Base-by-base conservation (phyloP, 257 asterid genomes). In the Solanum etuberosum region DNA sequence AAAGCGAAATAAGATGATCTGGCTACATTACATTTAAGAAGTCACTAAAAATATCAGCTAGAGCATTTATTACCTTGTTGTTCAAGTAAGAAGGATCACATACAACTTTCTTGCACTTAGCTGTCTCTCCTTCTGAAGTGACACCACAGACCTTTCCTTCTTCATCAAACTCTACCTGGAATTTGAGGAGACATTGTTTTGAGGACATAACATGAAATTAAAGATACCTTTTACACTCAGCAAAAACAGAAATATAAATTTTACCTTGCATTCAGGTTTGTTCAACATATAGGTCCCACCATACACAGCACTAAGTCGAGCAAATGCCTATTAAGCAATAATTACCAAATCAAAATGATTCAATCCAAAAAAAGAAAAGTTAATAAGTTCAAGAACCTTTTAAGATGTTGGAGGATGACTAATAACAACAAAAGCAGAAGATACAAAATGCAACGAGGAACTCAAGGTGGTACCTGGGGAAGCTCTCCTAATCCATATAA, bases 251-350 rank as follows among this genome's bases (percentile, higher is more conserved):
- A 61, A 37, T 78, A 21, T 57, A 35, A 73, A 86, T 83, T 85
- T 48, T 76, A 95, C 99, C 98, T 94, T 94, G 94, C 98, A 96
- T 74, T 95, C 98, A 40, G 98, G 98, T 89, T 96, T 96, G 88
- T 86, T 92, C 95, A 96, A 89, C 99, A 96, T 96, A 91, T 96
- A 96, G 82, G 99, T 96, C 91, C 99, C 99, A 89, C 99, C 99
- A 90, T 95, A 96, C 85, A 96, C 99, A 87, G 98, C 98, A 93
- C 99, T 96, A 23, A 96, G 91, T 76, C 99, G 98, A 90, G 99
- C 98, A 91, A 95, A 96, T 86, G 97, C 99, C 98, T 96, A 42
- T 85, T 34, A 35, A 38, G 86, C 31, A 29, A 77, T 25, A 63
- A 68, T 81, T 54, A 87, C 59, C 68, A 71, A 34, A 80, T 68